A percentile compares a stretch with the other conserved stretches of the same genome.
Evolutionary conservation across 306 rosid genomes (phyloP).

Genomic region (Ormosia semicastrata): DNA sequence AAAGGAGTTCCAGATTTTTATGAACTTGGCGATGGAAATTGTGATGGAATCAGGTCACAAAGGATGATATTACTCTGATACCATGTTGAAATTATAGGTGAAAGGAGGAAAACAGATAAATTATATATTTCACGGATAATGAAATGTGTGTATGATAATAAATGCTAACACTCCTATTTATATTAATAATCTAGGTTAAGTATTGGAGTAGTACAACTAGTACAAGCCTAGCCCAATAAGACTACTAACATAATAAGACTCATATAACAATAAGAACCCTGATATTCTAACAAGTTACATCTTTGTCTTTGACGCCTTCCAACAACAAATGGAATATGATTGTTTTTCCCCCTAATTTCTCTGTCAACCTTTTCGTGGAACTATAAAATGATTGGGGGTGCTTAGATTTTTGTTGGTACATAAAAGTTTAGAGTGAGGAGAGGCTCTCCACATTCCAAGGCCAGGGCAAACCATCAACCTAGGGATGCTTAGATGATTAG

Average conservation of each 20-base stretch:
- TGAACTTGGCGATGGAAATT: not conserved
- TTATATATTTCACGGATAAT: not conserved
- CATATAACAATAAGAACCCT: constrained; percentile 1
- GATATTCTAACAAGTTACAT: not conserved
- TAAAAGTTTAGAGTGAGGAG: no score
- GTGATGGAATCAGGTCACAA: not conserved
- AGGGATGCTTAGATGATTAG: not conserved
- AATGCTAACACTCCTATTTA: not conserved
- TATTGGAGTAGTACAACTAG: not conserved
- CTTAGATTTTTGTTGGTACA: not conserved
- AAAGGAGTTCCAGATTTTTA: not conserved
- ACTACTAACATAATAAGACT: not conserved
- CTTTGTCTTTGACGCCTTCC: constrained; percentile 12
- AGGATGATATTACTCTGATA: not conserved
- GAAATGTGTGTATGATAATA: constrained; percentile 6
- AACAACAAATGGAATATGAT: not conserved
- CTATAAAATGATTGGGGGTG: not conserved
- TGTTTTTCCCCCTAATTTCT: not conserved
- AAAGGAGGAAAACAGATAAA: not conserved
- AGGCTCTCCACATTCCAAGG: no score
- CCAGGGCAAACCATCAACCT: no score
- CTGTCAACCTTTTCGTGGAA: not conserved
- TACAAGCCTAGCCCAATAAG: not conserved
- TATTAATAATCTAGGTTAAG: constrained; percentile 6
- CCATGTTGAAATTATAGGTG: not conserved